Percentiles rank a stretch among this genome's conserved stretches.
phyloP scores from a whole-genome alignment of 768 basidiomycete species.

The Podaxis carcinomalis region DNA sequence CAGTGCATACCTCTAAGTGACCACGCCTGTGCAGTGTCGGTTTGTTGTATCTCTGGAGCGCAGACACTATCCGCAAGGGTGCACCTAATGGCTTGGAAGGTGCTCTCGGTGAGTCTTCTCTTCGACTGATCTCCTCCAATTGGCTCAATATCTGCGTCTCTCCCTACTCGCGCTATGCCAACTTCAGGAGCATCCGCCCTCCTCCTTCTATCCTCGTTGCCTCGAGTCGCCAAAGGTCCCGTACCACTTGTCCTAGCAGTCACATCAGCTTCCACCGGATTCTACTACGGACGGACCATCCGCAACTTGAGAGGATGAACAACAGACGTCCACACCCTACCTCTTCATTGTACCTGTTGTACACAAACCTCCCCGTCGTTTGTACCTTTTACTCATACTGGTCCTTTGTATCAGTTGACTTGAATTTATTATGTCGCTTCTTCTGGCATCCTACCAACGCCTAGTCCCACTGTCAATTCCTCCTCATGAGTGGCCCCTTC shows the following conservation, averaged over 20 bases:
- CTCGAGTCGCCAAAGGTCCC: slow-evolving; percentile 70
- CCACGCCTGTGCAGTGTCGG: slow-evolving; percentile 54
- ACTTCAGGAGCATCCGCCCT: slow-evolving; percentile 71
- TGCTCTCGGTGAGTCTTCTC: slow-evolving; percentile 58
- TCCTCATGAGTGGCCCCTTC: too few species aligned
- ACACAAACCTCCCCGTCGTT: background rate
- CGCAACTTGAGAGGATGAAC: slow-evolving; percentile 30
- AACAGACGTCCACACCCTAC: background rate
- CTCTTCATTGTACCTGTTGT: background rate
- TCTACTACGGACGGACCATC: slow-evolving; percentile 65
- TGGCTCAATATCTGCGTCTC: background rate
- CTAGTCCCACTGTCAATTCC: too few species aligned
- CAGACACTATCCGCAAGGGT: slow-evolving; percentile 69
- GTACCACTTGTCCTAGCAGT: slow-evolving; percentile 61
- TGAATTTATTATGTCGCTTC: background rate
- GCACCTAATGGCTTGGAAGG: slow-evolving; percentile 71
- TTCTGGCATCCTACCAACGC: background rate
- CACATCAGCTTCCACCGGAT: slow-evolving; percentile 54
- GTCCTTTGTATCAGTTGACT: background rate
- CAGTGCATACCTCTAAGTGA: background rate
- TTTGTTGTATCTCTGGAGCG: slow-evolving; percentile 74
- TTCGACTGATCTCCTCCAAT: background rate
- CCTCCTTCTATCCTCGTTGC: slow-evolving; percentile 69
- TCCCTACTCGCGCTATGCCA: background rate
- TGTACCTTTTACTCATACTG: background rate